Evolutionary conservation across 164 flowering plant species (phyloP).

Genomic region (Vitis cinerea): DNA sequence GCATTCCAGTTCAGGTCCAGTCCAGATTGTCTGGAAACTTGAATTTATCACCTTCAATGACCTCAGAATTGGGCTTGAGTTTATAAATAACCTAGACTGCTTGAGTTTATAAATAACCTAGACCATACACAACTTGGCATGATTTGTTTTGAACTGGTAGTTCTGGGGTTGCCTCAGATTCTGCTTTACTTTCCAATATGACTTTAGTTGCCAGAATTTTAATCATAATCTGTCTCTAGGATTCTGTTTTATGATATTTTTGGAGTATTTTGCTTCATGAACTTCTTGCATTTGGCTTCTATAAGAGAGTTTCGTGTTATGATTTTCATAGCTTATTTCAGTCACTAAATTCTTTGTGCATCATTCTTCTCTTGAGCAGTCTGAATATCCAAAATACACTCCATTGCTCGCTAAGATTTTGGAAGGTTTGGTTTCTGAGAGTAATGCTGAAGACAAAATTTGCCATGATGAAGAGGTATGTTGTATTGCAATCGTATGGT

Average conservation of each 20-base stretch:
- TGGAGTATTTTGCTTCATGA: neutral
- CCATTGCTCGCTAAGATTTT: slow-evolving; percentile 83
- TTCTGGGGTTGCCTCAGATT: neutral
- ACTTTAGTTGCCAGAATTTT: neutral
- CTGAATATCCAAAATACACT: slow-evolving; percentile 82
- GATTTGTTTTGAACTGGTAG: neutral
- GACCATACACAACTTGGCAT: neutral
- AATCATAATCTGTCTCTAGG: neutral
- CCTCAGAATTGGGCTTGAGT: too few species aligned
- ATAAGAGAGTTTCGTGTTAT: neutral
- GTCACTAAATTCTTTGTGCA: neutral
- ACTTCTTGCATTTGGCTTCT: neutral
- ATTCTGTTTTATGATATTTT: neutral
- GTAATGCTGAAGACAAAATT: slow-evolving; percentile 50
- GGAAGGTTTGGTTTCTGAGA: slow-evolving; percentile 67
- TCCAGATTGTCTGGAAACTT: too few species aligned
- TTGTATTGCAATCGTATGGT: neutral
- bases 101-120: too few species aligned
- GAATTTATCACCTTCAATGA: too few species aligned
- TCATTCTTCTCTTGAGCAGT: slow-evolving; percentile 46
- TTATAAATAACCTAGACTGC: too few species aligned
- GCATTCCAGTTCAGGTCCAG: too few species aligned
- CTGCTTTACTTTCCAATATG: neutral
- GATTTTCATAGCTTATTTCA: neutral
- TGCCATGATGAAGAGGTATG: slow-evolving; percentile 62